phyloP scores from a whole-genome alignment of 768 basidiomycete species.

The Grammothele lineata region DNA sequence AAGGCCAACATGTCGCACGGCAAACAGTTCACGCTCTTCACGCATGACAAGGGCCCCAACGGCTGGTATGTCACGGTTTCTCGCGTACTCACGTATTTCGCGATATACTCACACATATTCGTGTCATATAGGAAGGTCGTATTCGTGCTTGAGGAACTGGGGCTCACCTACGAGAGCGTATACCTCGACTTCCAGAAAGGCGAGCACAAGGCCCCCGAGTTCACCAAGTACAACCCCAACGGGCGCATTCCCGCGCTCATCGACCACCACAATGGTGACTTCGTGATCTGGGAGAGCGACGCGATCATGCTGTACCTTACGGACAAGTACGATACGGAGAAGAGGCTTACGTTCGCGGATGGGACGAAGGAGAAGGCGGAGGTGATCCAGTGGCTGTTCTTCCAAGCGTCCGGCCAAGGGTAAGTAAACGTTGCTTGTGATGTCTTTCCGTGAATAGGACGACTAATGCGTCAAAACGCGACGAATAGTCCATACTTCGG shows the following conservation, averaged over 20 bases:
- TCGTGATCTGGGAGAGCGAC: conserved; percentile 32
- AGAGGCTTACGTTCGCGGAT: conserved; percentile 26
- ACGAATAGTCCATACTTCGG: conserved; percentile 24
- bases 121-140: too few relatives aligned
- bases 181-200: conserved; percentile 17
- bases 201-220: conserved; percentile 25
- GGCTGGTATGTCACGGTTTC: too few relatives aligned
- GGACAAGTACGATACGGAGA: conserved; percentile 42
- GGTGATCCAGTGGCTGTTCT: conserved; percentile 41
- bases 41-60: too few relatives aligned
- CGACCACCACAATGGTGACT: conserved; percentile 30
- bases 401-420: conserved; percentile 30
- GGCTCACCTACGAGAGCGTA: too few relatives aligned
- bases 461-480: neutral
- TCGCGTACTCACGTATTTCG: too few relatives aligned
- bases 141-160: too few relatives aligned
- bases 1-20: too few relatives aligned
- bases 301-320: conserved; percentile 41
- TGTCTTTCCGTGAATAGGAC: too few relatives aligned
- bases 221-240: conserved; percentile 29
- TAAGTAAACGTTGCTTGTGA: conserved; percentile 1
- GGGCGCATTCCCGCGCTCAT: conserved; percentile 34
- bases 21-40: too few relatives aligned
- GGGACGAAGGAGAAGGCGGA: conserved; percentile 13
- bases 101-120: too few relatives aligned